phyloP scores from a whole-genome alignment of 768 basidiomycete genomes.

The Phallus indusiatus region DNA sequence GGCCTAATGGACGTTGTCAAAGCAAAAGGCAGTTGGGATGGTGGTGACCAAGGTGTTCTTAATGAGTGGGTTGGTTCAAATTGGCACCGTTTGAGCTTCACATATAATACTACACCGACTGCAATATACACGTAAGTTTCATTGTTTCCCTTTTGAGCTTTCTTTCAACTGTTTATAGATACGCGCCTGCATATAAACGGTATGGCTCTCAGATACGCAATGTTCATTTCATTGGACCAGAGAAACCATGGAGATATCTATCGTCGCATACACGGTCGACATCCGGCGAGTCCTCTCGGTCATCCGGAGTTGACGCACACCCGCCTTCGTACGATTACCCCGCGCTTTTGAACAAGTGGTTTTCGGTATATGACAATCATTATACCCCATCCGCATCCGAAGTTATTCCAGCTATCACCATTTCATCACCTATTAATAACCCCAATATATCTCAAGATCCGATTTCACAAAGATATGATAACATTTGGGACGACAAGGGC shows the following conservation, averaged over 20 bases:
- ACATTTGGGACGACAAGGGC: conserved; percentile 59
- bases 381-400: conserved; percentile 62
- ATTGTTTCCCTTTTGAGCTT: not conserved
- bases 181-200: conserved; percentile 93
- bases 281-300: conserved; percentile 14
- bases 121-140: conserved; percentile 85
- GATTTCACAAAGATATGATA: conserved; percentile 49
- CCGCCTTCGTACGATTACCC: conserved; percentile 63
- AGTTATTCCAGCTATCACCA: conserved; percentile 12
- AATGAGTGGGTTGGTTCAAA: conserved; percentile 86
- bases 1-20: conserved; percentile 62
- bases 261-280: conserved; percentile 56
- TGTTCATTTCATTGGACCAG: conserved; percentile 91
- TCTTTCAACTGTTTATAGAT: conserved; percentile 37
- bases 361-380: conserved; percentile 78
- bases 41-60: conserved; percentile 95
- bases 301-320: conserved; percentile 12
- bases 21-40: conserved; percentile 86
- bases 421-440: not conserved
- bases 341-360: conserved; percentile 86
- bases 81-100: conserved; percentile 95
- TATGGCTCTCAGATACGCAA: conserved; percentile 81
- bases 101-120: conserved; percentile 96
- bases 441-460: not conserved
- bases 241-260: conserved; percentile 88